Base-by-base conservation (phyloP, 768 basidiomycete genomes). In the Calocybe indica region DNA sequence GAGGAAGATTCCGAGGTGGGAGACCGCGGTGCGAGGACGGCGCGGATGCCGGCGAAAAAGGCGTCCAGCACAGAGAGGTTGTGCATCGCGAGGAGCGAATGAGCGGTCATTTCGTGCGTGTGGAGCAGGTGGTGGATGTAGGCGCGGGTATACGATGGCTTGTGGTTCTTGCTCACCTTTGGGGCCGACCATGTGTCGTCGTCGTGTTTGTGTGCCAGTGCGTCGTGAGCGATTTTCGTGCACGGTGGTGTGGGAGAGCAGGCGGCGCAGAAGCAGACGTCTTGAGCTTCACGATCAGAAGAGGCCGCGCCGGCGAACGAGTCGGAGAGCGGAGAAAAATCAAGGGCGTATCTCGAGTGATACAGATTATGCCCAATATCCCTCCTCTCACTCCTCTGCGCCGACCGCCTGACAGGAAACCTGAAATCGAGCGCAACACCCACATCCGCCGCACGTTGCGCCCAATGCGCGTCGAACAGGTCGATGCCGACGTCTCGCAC, bases 41-140 rank as follows among this genome's bases (percentile, higher is more conserved):
- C 36, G 6, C 90, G 74, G 1, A 92, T 66, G 0, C 76, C 78
- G 0, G 64, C 65, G 39, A 92, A 79, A 59, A 93, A 88, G 1
- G 66, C 60, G 36, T 82, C 76, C 28, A 90, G 65, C 1, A 92
- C 75, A 0, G 76, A 60, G 29, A 90, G 69, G 54, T 93, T 94
- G 62, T 94, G 92, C 65, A 82, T 71, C 8, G 72, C 74, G 12
- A 93, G 75, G 15, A 92, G 62, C 4, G 88, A 59, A 54, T 93
- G 88, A 1, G 88, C 84, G 0, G 83, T 80, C 91, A 94, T 92
- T 62, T 94, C 92, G 62, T 93, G 92, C 5, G 91, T 91, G 44
- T 85, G 83, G 33, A 92, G 67, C 10, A 94, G 77, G 55, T 94
- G 91, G 59, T 94, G 89, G 30, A 91, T 43, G 54, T 93, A 94